A percentile compares a stretch with the other conserved stretches of the same genome.
Conservation (phyloP, 352 stramenopile species). For the Blastocystis sp. region DNA sequence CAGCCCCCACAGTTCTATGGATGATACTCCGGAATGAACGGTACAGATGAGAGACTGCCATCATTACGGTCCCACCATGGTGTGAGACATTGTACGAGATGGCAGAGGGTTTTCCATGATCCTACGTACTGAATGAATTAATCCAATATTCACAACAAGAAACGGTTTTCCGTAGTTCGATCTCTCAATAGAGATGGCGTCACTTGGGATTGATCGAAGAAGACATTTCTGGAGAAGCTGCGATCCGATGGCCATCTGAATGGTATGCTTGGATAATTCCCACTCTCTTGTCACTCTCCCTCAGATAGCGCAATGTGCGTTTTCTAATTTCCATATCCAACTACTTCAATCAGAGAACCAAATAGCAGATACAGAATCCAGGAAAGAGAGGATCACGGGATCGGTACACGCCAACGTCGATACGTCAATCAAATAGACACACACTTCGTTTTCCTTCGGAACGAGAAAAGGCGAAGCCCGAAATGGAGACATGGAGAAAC, state of each 20-base stretch:
- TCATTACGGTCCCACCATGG: neutral
- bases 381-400: neutral
- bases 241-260: slow-evolving; percentile 13
- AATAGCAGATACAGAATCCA: neutral
- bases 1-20: neutral
- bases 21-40: neutral
- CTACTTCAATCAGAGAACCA: neutral
- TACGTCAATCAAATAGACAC: neutral
- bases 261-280: neutral
- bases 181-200: neutral
- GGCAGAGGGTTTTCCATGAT: neutral
- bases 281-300: neutral
- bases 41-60: neutral
- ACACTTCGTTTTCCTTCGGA: neutral
- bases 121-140: neutral
- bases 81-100: slow-evolving; percentile 15
- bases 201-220: neutral
- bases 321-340: neutral
- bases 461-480: too few relatives aligned
- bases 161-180: slow-evolving; percentile 20
- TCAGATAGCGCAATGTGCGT: neutral
- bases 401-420: neutral
- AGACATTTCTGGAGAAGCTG: neutral
- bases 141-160: neutral
- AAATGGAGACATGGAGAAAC: too few relatives aligned